Conservation (phyloP, 2,329 filamentous ascomycete species). For the Aspergillus ibericus region DNA sequence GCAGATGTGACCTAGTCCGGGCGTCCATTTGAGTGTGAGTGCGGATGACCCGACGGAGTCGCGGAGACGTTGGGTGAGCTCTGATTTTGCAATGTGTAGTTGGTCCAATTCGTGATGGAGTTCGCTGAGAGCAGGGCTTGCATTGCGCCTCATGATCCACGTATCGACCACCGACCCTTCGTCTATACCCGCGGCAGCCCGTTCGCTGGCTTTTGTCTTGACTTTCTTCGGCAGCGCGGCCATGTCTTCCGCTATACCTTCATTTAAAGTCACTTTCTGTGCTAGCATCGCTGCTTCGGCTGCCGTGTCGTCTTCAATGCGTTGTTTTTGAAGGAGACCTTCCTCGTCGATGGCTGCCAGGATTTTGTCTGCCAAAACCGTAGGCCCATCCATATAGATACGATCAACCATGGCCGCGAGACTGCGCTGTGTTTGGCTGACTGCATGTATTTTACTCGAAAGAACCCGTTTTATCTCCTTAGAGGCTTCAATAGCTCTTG, state of each 20-base stretch:
- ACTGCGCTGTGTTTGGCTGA: constrained; percentile 25
- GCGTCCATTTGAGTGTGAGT: constrained; percentile 81
- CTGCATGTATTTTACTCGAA: constrained; percentile 20
- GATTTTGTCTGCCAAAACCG: constrained; percentile 69
- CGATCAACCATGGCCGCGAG: constrained; percentile 33
- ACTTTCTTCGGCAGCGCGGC: constrained; percentile 56
- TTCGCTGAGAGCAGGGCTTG: constrained; percentile 63
- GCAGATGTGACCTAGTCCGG: constrained; percentile 83
- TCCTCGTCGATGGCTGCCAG: constrained; percentile 85
- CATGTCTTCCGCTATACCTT: constrained; percentile 61
- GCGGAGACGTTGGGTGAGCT: constrained; percentile 63
- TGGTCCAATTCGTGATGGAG: constrained; percentile 68
- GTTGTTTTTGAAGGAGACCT: constrained; percentile 76
- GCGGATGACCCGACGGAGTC: constrained; percentile 61
- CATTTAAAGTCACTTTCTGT: constrained; percentile 66
- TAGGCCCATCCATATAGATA: constrained; percentile 60
- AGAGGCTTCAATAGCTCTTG: constrained; percentile 75
- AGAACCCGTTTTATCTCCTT: constrained; percentile 57
- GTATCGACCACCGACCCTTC: constrained; percentile 51
- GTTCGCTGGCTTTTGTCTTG: constrained; percentile 29
- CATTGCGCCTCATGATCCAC: constrained; percentile 65
- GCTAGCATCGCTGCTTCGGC: constrained; percentile 71
- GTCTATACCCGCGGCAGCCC: constrained; percentile 29
- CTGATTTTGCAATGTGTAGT: constrained; percentile 60
- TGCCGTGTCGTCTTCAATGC: constrained; percentile 70